Evolutionary conservation across 1,284 basidiomycete species (phyloP), one percentile per base, ranked within the genome.

Genomic region (Cutaneotrichosporon daszewskae): DNA sequence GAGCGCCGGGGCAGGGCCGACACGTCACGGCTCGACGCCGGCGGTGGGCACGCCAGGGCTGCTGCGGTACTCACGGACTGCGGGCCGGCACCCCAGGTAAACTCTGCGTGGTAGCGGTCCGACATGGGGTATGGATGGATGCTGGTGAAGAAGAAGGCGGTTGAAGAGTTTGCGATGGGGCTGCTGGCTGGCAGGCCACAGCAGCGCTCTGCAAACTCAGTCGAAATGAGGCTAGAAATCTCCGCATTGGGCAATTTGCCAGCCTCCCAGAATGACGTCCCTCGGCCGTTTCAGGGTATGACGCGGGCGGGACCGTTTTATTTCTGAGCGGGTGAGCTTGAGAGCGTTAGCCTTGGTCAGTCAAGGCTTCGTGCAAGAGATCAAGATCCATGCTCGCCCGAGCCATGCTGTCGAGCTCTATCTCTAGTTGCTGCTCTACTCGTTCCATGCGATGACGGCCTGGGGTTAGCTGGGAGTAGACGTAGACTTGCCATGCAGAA

Each of bases 401-500:
- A n/a, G n/a, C n/a, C n/a, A n/a, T n/a, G n/a, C n/a, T 13, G 25
- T 26, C 25, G 25, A 26, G 25, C 25, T 26, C 25, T 8, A 13
- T 26, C 9, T 26, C 25, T 26, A 26, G 9, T 26, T 9, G 8
- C 18, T 24, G 11, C n/a, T 36, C 72, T 80, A 90, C 74, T 90
- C 87, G 69, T 90, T 88, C 87, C 87, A 72, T 31, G 71, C 68
- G 36, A 72, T 64, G 28, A 67, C 57, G 33, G 64, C 68, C 64
- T 66, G 52, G 25, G 25, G 9, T 9, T 26, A 31, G 13, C 7
- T 31, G 28, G 6, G n/a, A 10, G 20, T 10, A 4, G 27, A 24
- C 18, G n/a, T n/a, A n/a, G n/a, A 60, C 63, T 58, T 54, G 82
- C 87, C 87, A 90, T 89, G 75, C 87, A 89, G 58, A 79, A 66